Conservation (phyloP, 2,329 filamentous ascomycete species). For the Alternaria hordeiaustralica region DNA sequence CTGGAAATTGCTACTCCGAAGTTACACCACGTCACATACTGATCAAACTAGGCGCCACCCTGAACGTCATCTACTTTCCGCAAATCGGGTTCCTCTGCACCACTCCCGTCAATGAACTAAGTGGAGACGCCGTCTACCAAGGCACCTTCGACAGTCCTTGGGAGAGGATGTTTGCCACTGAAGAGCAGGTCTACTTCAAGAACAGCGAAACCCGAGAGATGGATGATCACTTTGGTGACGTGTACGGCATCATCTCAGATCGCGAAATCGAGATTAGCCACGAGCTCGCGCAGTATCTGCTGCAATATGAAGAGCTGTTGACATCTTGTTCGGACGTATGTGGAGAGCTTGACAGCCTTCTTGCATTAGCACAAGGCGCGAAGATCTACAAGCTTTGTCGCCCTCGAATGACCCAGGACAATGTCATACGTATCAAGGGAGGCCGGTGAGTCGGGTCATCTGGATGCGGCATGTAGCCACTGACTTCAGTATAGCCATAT, state of each 20-base stretch:
- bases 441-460: slow-evolving; percentile 63
- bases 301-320: slow-evolving; percentile 72
- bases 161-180: slow-evolving; percentile 78
- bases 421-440: slow-evolving; percentile 74
- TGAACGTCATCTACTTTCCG: slow-evolving; percentile 88
- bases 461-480: neutral
- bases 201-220: slow-evolving; percentile 80
- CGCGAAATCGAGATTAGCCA: slow-evolving; percentile 90
- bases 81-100: slow-evolving; percentile 89
- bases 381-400: slow-evolving; percentile 72
- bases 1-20: neutral
- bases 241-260: slow-evolving; percentile 87
- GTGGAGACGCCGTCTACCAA: slow-evolving; percentile 67
- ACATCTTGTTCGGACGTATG: slow-evolving; percentile 76
- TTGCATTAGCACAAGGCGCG: slow-evolving; percentile 81
- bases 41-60: slow-evolving; percentile 37
- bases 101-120: slow-evolving; percentile 67
- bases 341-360: slow-evolving; percentile 84
- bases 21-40: neutral
- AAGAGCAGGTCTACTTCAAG: slow-evolving; percentile 82
- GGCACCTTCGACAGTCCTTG: slow-evolving; percentile 69
- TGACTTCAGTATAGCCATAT: slow-evolving; percentile 64
- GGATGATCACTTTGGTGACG: slow-evolving; percentile 81
- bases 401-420: slow-evolving; percentile 73
- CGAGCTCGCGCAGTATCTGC: slow-evolving; percentile 71